Evolutionary conservation across 2,329 filamentous ascomycete species (phyloP), one percentile per base, ranked within the genome.

Genomic region (Madurella fahalii): DNA sequence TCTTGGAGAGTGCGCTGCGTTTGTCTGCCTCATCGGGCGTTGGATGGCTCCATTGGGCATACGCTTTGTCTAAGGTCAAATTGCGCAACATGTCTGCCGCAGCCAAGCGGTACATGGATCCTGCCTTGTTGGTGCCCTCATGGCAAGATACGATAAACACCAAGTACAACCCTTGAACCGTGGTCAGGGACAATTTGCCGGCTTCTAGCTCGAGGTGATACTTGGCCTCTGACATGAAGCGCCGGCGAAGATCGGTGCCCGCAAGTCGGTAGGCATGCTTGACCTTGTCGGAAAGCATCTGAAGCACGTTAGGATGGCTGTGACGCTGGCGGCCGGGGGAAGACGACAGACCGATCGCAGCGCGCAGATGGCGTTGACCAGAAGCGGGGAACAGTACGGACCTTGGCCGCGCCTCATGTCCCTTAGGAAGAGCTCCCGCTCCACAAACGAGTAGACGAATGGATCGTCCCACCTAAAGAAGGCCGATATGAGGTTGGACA

Each of bases 361-460:
- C 17, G 67, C 65, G 45, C 67, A 70, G 11, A 70, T 64, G 25
- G 65, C 61, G 48, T 69, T 69, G 42, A 70, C 67, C 4, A 69
- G 63, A 52, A 69, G 64, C 3, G 66, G 63, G 2, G 67, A 65
- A 52, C 67, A 69, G 48, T 62, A 69, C 5, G 54, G 41, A 34
- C 60, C 58, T 5, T 48, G 55, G 0, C 47, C 18, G 0, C 32
- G 32, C 0, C 61, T 40, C 67, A 70, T 69, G 18, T 68, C 64
- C 1, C 58, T 54, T 16, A 69, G 18, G 40, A 69, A 69, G 1
- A 62, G 49, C 1, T 63, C 47, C 5, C 52, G 58, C 46, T 68
- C 65, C 25, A 69, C 49, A 42, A 65, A 65, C 1, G 62, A 57
- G 25, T 61, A 60, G 16, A 62, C 53, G 47, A 65, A 63, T 3